Percentiles rank a stretch among this genome's conserved stretches.
phyloP scores from a whole-genome alignment of 257 asterid genomes.

The Echites panduratus region DNA sequence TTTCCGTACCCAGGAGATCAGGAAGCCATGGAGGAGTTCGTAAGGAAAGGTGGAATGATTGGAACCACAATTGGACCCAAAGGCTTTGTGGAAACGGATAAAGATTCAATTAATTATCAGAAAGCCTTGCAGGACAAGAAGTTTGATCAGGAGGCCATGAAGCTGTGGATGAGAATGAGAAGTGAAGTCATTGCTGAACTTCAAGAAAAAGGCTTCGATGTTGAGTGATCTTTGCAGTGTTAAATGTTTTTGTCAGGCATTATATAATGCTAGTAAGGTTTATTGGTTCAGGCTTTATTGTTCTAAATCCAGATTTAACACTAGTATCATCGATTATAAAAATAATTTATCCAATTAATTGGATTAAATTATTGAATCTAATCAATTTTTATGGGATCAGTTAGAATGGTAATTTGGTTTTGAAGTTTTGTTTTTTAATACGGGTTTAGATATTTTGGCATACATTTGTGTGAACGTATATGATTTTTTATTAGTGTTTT shows the following conservation, averaged over 20 bases:
- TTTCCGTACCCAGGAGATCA: slow-evolving; percentile 86
- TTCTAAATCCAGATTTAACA: too few relatives aligned
- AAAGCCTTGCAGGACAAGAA: slow-evolving; percentile 84
- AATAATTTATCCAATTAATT: too few relatives aligned
- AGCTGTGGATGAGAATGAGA: slow-evolving; percentile 87
- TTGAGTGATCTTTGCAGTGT: slow-evolving; percentile 34
- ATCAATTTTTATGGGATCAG: too few relatives aligned
- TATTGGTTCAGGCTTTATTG: neutral
- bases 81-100: slow-evolving; percentile 62
- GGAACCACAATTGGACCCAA: slow-evolving; percentile 92
- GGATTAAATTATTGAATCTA: too few relatives aligned
- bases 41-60: slow-evolving; percentile 91
- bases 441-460: too few relatives aligned
- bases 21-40: slow-evolving; percentile 86
- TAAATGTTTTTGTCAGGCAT: too few relatives aligned
- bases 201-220: slow-evolving; percentile 71
- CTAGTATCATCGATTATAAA: too few relatives aligned
- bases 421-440: too few relatives aligned
- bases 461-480: too few relatives aligned
- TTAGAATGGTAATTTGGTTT: too few relatives aligned
- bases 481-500: too few relatives aligned
- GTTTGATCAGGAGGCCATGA: slow-evolving; percentile 79
- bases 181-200: slow-evolving; percentile 67
- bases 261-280: too few relatives aligned
- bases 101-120: slow-evolving; percentile 55